These are phyloP conservation scores for Kazachstania sp. DNA, from an alignment of 1,139 yeast genomes.

Conservation along the genomic window DNA sequence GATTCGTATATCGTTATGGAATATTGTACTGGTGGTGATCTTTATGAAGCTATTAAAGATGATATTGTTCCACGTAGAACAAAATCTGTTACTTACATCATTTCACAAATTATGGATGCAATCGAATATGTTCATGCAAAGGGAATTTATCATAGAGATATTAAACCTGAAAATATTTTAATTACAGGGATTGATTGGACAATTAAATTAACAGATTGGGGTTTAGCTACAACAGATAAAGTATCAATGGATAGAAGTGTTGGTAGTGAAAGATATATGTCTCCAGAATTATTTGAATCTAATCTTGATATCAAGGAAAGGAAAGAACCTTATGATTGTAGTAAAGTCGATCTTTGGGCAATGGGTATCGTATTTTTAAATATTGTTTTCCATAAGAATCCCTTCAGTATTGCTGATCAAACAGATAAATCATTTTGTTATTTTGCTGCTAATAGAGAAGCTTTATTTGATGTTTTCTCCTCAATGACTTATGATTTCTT, in stretches of 20 bases:
- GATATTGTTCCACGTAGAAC: constrained; percentile 76
- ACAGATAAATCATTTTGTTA: constrained; percentile 81
- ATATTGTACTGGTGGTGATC: constrained; percentile 84
- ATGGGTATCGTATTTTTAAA: constrained; percentile 80
- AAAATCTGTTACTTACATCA: constrained; percentile 64
- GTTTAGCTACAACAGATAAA: constrained; percentile 65
- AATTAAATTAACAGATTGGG: constrained; percentile 86
- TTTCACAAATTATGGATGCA: constrained; percentile 69
- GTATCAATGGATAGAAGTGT: constrained; percentile 75
- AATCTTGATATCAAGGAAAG: constrained; percentile 33
- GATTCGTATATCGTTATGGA: constrained; percentile 78
- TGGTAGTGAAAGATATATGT: constrained; percentile 95
- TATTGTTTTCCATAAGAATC: constrained; percentile 82
- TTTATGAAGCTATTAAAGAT: constrained; percentile 83
- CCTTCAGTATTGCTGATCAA: constrained; percentile 75
- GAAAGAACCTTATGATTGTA: constrained; percentile 65
- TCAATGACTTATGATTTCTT: constrained; percentile 82
- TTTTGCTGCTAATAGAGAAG: constrained; percentile 81
- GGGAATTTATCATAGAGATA: constrained; percentile 76
- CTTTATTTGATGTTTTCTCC: constrained; percentile 85
- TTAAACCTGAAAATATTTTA: constrained; percentile 83
- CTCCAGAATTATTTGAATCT: constrained; percentile 79
- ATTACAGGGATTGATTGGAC: constrained; percentile 68
- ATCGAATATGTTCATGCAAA: constrained; percentile 66
- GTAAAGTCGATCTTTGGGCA: constrained; percentile 89